A percentile compares a stretch with the other conserved stretches of the same genome.
phyloP scores from a whole-genome alignment of 495 filamentous ascomycete species.

The Viridothelium virens region DNA sequence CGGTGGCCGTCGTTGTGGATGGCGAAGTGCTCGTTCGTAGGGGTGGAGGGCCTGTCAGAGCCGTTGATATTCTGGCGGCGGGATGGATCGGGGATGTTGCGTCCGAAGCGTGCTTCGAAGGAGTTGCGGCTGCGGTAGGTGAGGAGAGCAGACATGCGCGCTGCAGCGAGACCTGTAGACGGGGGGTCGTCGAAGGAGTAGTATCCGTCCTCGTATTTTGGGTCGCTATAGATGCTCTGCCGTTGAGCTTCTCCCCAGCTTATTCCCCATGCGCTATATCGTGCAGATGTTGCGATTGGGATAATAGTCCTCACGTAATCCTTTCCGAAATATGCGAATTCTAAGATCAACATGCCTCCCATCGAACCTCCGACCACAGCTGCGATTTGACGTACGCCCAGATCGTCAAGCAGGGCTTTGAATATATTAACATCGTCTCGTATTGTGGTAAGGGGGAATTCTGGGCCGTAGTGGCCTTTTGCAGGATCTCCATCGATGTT shows the following conservation, averaged over 20 bases:
- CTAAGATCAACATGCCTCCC: slow-evolving; percentile 93
- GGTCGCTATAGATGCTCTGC: slow-evolving; percentile 96
- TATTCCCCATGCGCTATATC: slow-evolving; percentile 98
- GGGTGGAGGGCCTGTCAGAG: slow-evolving; percentile 51
- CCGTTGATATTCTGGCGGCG: slow-evolving; percentile 72
- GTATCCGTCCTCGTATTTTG: slow-evolving; percentile 96
- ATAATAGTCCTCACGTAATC: slow-evolving; percentile 89
- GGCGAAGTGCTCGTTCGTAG: slow-evolving; percentile 77
- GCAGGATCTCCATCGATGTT: slow-evolving; percentile 67
- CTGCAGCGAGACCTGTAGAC: slow-evolving; percentile 76
- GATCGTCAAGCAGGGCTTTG: slow-evolving; percentile 80
- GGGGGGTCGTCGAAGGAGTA: slow-evolving; percentile 69
- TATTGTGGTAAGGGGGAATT: slow-evolving; percentile 92
- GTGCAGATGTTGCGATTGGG: slow-evolving; percentile 87
- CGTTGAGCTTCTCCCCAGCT: slow-evolving; percentile 97
- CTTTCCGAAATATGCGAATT: slow-evolving; percentile 93
- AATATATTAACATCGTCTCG: slow-evolving; percentile 92
- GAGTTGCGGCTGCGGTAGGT: slow-evolving; percentile 96
- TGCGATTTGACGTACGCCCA: slow-evolving; percentile 80
- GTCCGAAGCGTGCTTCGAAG: slow-evolving; percentile 88
- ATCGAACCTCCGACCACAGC: slow-evolving; percentile 94
- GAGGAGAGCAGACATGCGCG: slow-evolving; percentile 90
- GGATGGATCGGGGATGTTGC: slow-evolving; percentile 81
- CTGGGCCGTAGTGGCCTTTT: slow-evolving; percentile 79
- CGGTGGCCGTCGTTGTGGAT: slow-evolving; percentile 95